Evolutionary conservation across 257 asterid species (phyloP).

Genomic region (Rhazya stricta): DNA sequence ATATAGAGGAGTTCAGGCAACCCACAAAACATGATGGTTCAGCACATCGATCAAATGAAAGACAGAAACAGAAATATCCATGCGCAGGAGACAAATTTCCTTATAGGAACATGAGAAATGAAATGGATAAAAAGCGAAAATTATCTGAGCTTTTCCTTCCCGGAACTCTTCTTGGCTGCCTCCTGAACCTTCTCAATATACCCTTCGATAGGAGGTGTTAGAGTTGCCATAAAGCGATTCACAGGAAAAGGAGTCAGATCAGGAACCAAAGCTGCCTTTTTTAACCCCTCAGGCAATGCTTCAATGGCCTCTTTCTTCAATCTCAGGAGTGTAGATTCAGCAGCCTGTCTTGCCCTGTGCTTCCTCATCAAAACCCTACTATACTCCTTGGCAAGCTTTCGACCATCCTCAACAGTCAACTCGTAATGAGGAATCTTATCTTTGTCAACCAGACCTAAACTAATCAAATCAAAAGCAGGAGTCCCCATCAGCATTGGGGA

Average conservation of each 20-base stretch:
- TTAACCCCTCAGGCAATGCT: conserved; percentile 74
- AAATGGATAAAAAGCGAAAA: neutral
- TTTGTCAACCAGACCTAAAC: conserved; percentile 69
- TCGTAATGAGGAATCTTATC: conserved; percentile 79
- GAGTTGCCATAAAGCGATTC: conserved; percentile 73
- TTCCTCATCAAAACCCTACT: conserved; percentile 83
- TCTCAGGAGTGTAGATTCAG: conserved; percentile 55
- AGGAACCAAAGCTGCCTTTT: conserved; percentile 73
- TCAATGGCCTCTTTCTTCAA: conserved; percentile 79
- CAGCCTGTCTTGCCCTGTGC: conserved; percentile 82
- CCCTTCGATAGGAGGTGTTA: conserved; percentile 95
- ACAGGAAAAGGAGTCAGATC: conserved; percentile 68
- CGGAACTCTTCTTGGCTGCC: conserved; percentile 67
- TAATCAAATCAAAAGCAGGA: conserved; percentile 71
- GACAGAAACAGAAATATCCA: neutral
- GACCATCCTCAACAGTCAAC: conserved; percentile 73
- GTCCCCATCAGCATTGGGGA: conserved; percentile 61
- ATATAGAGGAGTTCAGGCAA: neutral
- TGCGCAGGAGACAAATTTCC: neutral
- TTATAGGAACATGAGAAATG: neutral
- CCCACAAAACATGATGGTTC: neutral
- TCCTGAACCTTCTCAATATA: conserved; percentile 75
- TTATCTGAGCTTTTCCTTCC: conserved; percentile 70
- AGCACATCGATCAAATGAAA: neutral
- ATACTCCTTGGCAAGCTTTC: conserved; percentile 75